Percentiles rank a stretch among this genome's conserved stretches.
Conservation (phyloP, 441 rosid genomes). For the Populus tomentosa region DNA sequence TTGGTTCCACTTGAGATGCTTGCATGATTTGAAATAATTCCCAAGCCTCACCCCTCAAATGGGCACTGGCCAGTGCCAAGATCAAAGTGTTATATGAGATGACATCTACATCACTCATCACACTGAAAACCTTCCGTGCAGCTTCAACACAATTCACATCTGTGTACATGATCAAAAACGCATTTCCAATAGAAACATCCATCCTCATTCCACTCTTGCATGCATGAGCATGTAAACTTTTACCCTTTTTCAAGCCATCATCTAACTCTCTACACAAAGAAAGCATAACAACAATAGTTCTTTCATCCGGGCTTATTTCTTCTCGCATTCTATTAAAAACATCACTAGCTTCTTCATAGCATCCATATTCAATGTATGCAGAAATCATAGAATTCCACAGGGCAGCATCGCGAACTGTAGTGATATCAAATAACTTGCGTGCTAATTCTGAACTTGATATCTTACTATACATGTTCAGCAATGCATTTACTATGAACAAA, state of each 20-base stretch:
- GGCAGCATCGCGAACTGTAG: constrained; percentile 31
- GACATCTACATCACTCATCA: constrained; percentile 28
- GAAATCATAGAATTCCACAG: constrained; percentile 56
- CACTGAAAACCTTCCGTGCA: constrained; percentile 29
- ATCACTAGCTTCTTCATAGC: constrained; percentile 25
- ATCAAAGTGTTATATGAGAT: constrained; percentile 45
- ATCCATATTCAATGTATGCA: constrained; percentile 24
- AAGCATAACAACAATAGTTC: constrained; percentile 37
- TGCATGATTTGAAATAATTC: constrained; percentile 33
- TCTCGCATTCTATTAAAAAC: constrained; percentile 35
- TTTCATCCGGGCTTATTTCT: constrained; percentile 26
- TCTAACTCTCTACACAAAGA: constrained; percentile 29
- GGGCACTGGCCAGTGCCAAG: constrained; percentile 30
- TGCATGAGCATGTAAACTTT: constrained; percentile 37
- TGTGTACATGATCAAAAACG: constrained; percentile 38
- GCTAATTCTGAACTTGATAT: constrained; percentile 29
- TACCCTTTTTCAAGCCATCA: constrained; percentile 35
- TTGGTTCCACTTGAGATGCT: constrained; percentile 31
- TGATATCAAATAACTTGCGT: constrained; percentile 24
- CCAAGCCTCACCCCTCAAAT: constrained; percentile 26
- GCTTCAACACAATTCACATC: constrained; percentile 27
- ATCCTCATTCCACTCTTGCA: constrained; percentile 32
- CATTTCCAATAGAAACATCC: constrained; percentile 36
- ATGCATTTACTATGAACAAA: constrained; percentile 34
- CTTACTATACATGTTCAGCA: constrained; percentile 43